Base-by-base conservation (phyloP, 495 filamentous ascomycete species). In the Neurospora pannonica region DNA sequence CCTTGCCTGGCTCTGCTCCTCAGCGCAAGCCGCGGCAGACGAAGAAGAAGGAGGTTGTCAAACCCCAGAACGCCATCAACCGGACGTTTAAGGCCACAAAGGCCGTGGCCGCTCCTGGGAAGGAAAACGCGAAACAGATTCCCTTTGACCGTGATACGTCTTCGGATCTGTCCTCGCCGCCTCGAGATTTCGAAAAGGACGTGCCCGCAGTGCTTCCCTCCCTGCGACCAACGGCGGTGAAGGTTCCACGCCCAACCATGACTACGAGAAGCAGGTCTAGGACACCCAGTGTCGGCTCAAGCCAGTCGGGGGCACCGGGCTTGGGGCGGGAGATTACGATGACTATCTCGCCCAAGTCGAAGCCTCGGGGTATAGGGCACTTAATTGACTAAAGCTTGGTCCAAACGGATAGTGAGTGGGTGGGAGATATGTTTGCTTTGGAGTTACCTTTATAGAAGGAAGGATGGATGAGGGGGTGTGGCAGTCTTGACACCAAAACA, bases 81-180 rank as follows among this genome's bases (percentile, higher is more conserved):
- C 79, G 81, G 36, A 74, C 82, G 2, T 87, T 86, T 75, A 85
- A 82, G 73, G 77, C 85, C 17, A 83, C 81, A 17, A 87, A 87
- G 72, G 71, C 72, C 15, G 60, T 71, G 34, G 60, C 76, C 2
- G 31, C 72, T 4, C 54, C 39, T 17, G 73, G 71, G 15, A 76
- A 76, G 43, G 37, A 76, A 81, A 69, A 71, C 74, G 21, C 74
- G 19, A 77, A 76, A 36, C 72, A 71, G 34, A 72, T 74, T 13
- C 76, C 69, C 67, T 71, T 42, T 62, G 76, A 69, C 40, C 72
- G 71, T 1, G 74, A 77, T 31, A 38, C 39, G 11, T 74, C 78
- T 1, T 81, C 76, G 2, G 77, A 74, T 31, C 31, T 77, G 10
- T 79, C 78, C 37, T 79, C 79, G 11, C 75, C 78, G 34, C 71